Percentiles rank a stretch among this genome's conserved stretches.
Evolutionary conservation across 1,284 basidiomycete species (phyloP).

Genomic region (Austropuccinia psidii): DNA sequence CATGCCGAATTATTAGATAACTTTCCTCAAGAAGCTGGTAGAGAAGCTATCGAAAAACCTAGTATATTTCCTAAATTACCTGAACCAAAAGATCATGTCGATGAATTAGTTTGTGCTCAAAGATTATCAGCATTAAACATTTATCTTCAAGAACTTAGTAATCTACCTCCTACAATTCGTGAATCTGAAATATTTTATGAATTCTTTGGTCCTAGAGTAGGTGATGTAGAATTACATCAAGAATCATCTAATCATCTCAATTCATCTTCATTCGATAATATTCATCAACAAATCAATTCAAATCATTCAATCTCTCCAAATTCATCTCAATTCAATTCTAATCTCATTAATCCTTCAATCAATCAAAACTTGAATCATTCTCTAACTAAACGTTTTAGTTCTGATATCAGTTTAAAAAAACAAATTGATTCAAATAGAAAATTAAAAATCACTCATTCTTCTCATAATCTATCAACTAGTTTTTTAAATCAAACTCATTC

Average conservation of each 20-base stretch:
- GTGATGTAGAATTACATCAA: constrained; percentile 62
- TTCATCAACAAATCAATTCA: neutral
- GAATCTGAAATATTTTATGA: constrained; percentile 70
- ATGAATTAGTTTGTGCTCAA: constrained; percentile 74
- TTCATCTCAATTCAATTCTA: neutral
- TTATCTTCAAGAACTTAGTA: constrained; percentile 73
- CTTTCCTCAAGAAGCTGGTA: constrained; percentile 82
- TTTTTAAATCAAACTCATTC: too few relatives aligned
- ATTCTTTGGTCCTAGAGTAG: constrained; percentile 78
- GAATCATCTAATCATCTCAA: neutral
- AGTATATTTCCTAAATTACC: constrained; percentile 87
- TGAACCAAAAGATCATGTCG: constrained; percentile 71
- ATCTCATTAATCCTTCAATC: neutral
- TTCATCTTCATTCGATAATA: neutral
- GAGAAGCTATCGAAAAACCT: constrained; percentile 54
- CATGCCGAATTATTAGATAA: constrained; percentile 77
- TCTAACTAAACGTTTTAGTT: too few relatives aligned
- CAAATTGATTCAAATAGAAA: too few relatives aligned
- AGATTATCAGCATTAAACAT: constrained; percentile 76
- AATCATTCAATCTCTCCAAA: neutral
- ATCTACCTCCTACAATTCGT: constrained; percentile 65
- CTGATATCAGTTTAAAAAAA: too few relatives aligned
- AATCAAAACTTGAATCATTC: too few relatives aligned
- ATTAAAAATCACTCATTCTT: too few relatives aligned
- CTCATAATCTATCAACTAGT: too few relatives aligned